Conservation (phyloP, 1,139 yeast genomes). For the Candida pseudoviswanathii region DNA sequence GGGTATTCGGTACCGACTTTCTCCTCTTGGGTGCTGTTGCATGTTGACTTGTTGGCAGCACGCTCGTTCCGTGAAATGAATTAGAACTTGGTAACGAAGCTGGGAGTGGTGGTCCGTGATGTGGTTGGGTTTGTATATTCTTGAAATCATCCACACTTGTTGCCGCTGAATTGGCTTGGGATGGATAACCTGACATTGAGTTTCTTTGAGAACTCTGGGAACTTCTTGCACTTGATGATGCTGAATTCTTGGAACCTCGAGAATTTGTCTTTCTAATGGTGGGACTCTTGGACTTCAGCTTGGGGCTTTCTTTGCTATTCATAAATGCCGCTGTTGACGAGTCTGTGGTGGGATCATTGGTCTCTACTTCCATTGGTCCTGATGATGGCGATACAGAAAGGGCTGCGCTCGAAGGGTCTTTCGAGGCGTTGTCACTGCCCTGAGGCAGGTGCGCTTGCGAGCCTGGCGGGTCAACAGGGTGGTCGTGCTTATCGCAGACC, state of each 20-base stretch:
- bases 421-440: not conserved
- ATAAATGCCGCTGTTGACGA: not conserved
- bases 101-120: not conserved
- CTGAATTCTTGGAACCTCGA: not conserved
- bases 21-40: conserved; percentile 8
- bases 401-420: not conserved
- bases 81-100: not conserved
- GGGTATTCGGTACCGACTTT: not conserved
- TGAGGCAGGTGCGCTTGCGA: not conserved
- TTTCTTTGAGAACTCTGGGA: not conserved
- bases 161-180: not conserved
- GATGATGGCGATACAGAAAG: not conserved
- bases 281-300: not conserved
- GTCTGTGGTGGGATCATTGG: not conserved
- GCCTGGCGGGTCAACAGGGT: conserved; percentile 16
- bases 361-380: not conserved
- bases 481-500: conserved; percentile 56
- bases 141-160: conserved; percentile 3
- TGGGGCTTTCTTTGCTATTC: not conserved
- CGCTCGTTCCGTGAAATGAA: not conserved
- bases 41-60: conserved; percentile 3
- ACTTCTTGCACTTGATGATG: not conserved
- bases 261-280: not conserved
- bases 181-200: not conserved
- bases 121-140: not conserved